Base-by-base conservation (phyloP, 2,329 filamentous ascomycete species). In the Septoria linicola region DNA sequence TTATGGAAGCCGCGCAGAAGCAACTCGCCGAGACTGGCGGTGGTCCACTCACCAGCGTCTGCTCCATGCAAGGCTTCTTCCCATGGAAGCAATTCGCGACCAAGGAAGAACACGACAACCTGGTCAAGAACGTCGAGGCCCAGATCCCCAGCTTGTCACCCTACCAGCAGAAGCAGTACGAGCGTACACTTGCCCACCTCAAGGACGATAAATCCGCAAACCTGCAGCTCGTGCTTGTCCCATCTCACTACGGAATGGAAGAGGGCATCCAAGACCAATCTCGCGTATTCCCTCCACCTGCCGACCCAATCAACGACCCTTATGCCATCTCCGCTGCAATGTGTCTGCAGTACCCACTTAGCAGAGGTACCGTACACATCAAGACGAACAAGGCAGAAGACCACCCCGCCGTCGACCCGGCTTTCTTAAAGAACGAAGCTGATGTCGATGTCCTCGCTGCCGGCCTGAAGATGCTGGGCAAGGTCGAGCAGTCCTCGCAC, bases 371-470 rank as follows among this genome's bases (percentile, higher is more conserved):
- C 13, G 59, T 67, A 0, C 66, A 69, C 54, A 66, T 69, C 57
- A 65, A 59, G 32, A 60, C 51, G 39, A 54, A 58, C 32, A 55
- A 62, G 34, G 41, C 63, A 37, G n/a, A 53, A 43, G 51, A 58
- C 27, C 58, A 60, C 34, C 63, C 63, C 5, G 41, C 49, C 17
- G 53, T 67, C 49, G 57, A 66, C 41, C 62, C 62, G 3, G 57
- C 56, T 19, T 66, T 59, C 53, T 50, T 65, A 41, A 70, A 64
- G 20, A 72, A 75, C 23, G 78, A 79, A 10, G 66, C 76, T 2
- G 76, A 79, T 55, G 73, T 84, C 41, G 54, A 57, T 21, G 57
- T 63, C 16, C 58, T 64, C 40, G 64, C 63, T 19, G 63, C 63
- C 7, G 63, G 67, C 8, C 45, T 70, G 13, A 58, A 63, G 20